These are phyloP conservation scores for Cryptosporidium viatorum DNA, from an alignment of 169 alveolate genomes.

Conservation along the genomic window DNA sequence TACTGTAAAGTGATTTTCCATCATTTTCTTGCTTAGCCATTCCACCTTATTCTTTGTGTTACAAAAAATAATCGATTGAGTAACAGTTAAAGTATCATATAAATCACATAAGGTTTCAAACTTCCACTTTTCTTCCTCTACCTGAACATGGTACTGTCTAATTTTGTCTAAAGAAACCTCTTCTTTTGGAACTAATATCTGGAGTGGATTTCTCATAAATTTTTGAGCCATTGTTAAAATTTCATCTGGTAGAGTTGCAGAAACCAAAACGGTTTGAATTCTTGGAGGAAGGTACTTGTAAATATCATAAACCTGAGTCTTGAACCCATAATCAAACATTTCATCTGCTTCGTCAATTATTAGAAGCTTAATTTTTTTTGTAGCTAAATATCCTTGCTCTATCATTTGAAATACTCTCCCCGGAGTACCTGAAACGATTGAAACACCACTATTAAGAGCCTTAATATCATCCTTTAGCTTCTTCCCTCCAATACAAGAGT, in stretches of 20 bases:
- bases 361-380: slow-evolving; percentile 94
- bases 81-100: slow-evolving; percentile 96
- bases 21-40: slow-evolving; percentile 97
- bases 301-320: slow-evolving; percentile 96
- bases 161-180: slow-evolving; percentile 98
- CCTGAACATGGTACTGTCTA: slow-evolving; percentile 97
- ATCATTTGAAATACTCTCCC: slow-evolving; percentile 99
- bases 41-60: slow-evolving; percentile 95
- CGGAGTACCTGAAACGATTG: slow-evolving; percentile 98
- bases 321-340: slow-evolving; percentile 97
- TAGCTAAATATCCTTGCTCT: slow-evolving; percentile 93
- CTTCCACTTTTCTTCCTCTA: slow-evolving; percentile 99
- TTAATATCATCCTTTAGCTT: slow-evolving; percentile 95
- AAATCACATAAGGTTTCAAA: slow-evolving; percentile 98
- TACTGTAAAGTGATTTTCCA: slow-evolving; percentile 96
- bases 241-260: slow-evolving; percentile 99
- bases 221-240: slow-evolving; percentile 96
- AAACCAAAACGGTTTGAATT: slow-evolving; percentile 95
- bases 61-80: slow-evolving; percentile 99
- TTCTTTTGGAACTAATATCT: slow-evolving; percentile 97
- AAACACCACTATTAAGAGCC: slow-evolving; percentile 96
- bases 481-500: slow-evolving; percentile 97
- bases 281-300: slow-evolving; percentile 96
- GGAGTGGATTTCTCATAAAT: slow-evolving; percentile 98
- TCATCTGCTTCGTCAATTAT: slow-evolving; percentile 99